Conservation (phyloP, 2,329 filamentous ascomycete genomes). For the Thielaviopsis populi region DNA sequence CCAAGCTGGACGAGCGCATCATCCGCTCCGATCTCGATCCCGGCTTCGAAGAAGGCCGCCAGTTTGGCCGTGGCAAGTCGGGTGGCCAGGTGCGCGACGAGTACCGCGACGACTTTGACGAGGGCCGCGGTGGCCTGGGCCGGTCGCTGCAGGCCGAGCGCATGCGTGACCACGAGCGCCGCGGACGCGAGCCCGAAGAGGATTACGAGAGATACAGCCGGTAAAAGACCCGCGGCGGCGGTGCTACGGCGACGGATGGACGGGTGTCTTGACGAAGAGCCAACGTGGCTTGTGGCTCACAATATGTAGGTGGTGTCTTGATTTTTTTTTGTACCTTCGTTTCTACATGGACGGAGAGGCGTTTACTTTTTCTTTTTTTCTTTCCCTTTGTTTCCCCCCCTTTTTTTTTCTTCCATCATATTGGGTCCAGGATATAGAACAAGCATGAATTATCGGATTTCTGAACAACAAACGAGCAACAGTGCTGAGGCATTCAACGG, state of each 20-base stretch:
- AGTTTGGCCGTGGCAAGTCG: conserved; percentile 90
- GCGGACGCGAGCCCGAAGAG: conserved; percentile 22
- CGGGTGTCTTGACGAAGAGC: background rate
- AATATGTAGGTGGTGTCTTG: conserved; percentile 9
- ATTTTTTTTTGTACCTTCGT: conserved; percentile 6
- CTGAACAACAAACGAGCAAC: background rate
- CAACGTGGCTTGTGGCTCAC: background rate
- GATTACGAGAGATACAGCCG: conserved; percentile 25
- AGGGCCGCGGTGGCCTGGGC: conserved; percentile 79
- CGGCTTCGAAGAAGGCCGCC: conserved; percentile 86
- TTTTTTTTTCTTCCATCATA: conserved; percentile 7
- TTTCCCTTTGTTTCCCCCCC: too few relatives aligned
- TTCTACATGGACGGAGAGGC: conserved; percentile 6
- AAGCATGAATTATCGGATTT: conserved; percentile 14
- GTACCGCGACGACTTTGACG: conserved; percentile 93
- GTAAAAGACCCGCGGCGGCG: background rate
- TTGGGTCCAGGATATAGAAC: conserved; percentile 15
- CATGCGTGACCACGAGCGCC: conserved; percentile 25
- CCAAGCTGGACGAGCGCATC: conserved; percentile 92
- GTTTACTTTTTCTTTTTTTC: conserved; percentile 7
- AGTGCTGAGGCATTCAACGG: background rate
- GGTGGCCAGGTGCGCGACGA: conserved; percentile 95
- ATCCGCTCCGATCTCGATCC: conserved; percentile 92
- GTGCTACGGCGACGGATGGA: background rate
- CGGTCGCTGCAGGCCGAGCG: conserved; percentile 51